A percentile compares a stretch with the other conserved stretches of the same genome.
Conservation (phyloP, 192 early-diverging fungal species). For the Rhizophagus clarus region DNA sequence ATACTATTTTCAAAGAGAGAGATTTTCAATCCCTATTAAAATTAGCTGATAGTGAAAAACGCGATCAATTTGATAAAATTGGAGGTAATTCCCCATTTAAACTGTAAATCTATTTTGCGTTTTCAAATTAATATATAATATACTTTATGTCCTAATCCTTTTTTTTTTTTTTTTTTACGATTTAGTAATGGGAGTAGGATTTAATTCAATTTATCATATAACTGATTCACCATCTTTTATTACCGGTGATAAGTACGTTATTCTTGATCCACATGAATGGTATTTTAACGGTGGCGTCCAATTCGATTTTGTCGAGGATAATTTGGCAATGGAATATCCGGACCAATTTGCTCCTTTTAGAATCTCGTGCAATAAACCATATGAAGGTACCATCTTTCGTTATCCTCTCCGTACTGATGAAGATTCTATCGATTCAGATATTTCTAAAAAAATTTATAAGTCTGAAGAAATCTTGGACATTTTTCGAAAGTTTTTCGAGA, state of each 20-base stretch:
- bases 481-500: slow-evolving; percentile 31
- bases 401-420: slow-evolving; percentile 37
- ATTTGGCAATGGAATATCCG: not conserved
- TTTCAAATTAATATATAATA: no score
- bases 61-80: slow-evolving; percentile 5
- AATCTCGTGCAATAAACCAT: slow-evolving; percentile 20
- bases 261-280: slow-evolving; percentile 41
- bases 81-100: not conserved
- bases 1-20: slow-evolving; percentile 24
- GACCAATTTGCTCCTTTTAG: slow-evolving; percentile 40
- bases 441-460: slow-evolving; percentile 33
- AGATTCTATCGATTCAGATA: slow-evolving; percentile 31
- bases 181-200: not conserved
- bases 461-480: slow-evolving; percentile 35
- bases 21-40: slow-evolving; percentile 30
- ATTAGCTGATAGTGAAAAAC: slow-evolving; percentile 34
- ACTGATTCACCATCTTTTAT: slow-evolving; percentile 43
- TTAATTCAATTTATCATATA: slow-evolving; percentile 39
- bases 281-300: slow-evolving; percentile 33
- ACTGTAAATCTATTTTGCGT: no score
- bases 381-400: slow-evolving; percentile 42
- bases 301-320: slow-evolving; percentile 25
- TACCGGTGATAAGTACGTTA: slow-evolving; percentile 34
- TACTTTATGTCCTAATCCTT: no score
- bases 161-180: no score